Percentiles rank a stretch among this genome's conserved stretches.
Conservation (phyloP, 2,329 filamentous ascomycete species). For the Camptophora hylomeconis region DNA sequence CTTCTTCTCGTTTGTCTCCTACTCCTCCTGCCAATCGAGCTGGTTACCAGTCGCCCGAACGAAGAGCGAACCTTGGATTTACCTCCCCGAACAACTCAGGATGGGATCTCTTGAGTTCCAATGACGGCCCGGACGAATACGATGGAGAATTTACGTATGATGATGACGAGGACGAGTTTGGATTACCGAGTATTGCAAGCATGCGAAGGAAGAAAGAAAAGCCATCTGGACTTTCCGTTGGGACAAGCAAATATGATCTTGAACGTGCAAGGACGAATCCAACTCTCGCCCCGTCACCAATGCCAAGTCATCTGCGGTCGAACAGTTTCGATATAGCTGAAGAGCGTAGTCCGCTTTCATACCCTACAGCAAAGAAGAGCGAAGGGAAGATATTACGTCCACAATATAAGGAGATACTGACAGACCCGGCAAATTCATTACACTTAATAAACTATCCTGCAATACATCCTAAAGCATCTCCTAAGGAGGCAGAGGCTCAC, state of each 20-base stretch:
- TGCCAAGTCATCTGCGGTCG: conserved; percentile 40
- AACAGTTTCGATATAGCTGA: conserved; percentile 92
- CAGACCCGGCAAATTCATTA: conserved; percentile 78
- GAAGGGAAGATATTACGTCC: conserved; percentile 93
- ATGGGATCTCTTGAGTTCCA: conserved; percentile 60
- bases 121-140: conserved; percentile 50
- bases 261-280: conserved; percentile 10
- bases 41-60: conserved; percentile 14
- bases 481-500: conserved; percentile 75
- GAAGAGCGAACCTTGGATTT: conserved; percentile 10
- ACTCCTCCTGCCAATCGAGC: conserved; percentile 8
- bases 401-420: conserved; percentile 93
- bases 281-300: conserved; percentile 8
- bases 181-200: conserved; percentile 79
- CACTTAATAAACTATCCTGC: conserved; percentile 85
- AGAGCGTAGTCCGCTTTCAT: conserved; percentile 68
- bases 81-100: conserved; percentile 68
- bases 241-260: conserved; percentile 1
- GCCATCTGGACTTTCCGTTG: conserved; percentile 21
- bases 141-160: conserved; percentile 64
- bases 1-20: conserved; percentile 10
- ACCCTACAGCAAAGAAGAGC: conserved; percentile 75
- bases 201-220: conserved; percentile 61
- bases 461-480: conserved; percentile 56
- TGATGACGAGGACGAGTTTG: conserved; percentile 89